Percentiles rank a stretch among this genome's conserved stretches.
phyloP scores from a whole-genome alignment of 306 rosid species.

The Senna siamea region DNA sequence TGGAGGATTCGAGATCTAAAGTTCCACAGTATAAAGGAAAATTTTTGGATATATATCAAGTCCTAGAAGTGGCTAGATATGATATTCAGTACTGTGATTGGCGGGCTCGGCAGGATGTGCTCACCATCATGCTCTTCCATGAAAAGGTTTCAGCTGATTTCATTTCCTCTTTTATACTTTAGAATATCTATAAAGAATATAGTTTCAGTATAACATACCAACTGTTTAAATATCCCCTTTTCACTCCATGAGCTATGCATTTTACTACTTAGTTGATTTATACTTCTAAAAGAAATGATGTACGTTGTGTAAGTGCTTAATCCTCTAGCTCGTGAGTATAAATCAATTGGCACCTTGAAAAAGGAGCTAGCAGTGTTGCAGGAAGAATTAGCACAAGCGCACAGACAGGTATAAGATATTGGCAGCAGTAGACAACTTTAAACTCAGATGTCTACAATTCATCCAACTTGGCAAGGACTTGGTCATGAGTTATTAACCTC shows the following conservation, averaged over 20 bases:
- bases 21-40: conserved; percentile 73
- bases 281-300: conserved; percentile 54
- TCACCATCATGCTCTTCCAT: conserved; percentile 93
- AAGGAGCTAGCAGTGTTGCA: conserved; percentile 92
- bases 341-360: conserved; percentile 86
- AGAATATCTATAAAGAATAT: background rate
- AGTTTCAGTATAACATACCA: background rate
- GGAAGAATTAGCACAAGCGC: conserved; percentile 82
- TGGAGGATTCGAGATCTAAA: conserved; percentile 92
- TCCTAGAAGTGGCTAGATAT: conserved; percentile 81
- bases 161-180: background rate
- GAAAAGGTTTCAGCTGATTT: conserved; percentile 65
- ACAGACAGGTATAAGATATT: conserved; percentile 65
- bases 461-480: conserved; percentile 5
- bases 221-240: background rate
- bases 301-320: conserved; percentile 61
- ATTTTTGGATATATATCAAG: conserved; percentile 77
- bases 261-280: background rate
- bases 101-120: conserved; percentile 99
- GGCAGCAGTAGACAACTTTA: conserved; percentile 20
- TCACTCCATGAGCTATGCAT: background rate
- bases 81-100: conserved; percentile 96
- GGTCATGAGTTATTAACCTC: background rate
- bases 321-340: conserved; percentile 92
- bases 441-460: background rate